Conservation (phyloP, 192 early-diverging fungal species). For the Backusella luteola region DNA sequence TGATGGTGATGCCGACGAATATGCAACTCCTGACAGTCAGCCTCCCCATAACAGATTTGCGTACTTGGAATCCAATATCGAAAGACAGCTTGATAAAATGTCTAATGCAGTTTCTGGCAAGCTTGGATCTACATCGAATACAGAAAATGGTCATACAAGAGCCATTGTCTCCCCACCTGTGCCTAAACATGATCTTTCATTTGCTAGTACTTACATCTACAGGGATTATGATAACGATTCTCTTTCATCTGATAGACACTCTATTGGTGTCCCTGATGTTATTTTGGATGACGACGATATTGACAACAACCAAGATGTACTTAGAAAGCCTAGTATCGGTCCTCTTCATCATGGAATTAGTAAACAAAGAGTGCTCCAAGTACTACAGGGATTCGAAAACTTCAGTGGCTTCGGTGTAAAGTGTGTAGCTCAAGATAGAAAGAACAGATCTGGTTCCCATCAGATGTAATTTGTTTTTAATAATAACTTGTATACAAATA, state of each 20-base stretch:
- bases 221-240: neutral
- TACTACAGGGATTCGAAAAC: neutral
- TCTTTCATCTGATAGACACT: neutral
- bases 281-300: neutral
- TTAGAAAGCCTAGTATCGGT: neutral
- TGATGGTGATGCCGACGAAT: neutral
- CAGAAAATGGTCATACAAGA: neutral
- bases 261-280: neutral
- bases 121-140: neutral
- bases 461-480: neutral
- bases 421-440: neutral
- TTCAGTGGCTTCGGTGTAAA: constrained; percentile 4
- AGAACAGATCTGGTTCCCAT: neutral
- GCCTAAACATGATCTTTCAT: neutral
- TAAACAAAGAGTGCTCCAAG: neutral
- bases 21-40: neutral
- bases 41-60: neutral
- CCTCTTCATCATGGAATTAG: neutral
- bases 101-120: neutral
- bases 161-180: neutral
- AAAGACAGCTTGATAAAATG: neutral
- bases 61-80: neutral
- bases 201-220: neutral
- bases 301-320: neutral
- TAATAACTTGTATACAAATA: neutral